Conservation (phyloP, 139 green algal species). For the Closterium sp. region DNA sequence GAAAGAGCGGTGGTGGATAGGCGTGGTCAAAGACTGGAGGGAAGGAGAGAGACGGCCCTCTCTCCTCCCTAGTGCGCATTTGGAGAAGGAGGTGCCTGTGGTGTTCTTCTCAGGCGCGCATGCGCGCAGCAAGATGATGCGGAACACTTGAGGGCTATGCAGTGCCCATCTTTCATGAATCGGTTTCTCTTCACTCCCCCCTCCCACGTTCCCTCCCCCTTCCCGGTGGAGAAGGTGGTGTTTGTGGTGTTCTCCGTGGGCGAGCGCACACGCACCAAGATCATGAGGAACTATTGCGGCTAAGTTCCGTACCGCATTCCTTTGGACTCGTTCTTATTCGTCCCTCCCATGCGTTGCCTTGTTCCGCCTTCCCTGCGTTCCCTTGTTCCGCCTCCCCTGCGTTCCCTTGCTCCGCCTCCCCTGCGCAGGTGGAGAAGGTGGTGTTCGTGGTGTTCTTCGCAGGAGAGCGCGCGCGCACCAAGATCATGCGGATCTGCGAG, state of each 20-base stretch:
- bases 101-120: slow-evolving; percentile 79
- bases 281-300: background rate
- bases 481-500: slow-evolving; percentile 94
- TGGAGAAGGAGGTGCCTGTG: too few relatives aligned
- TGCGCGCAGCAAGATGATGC: too few relatives aligned
- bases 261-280: slow-evolving; percentile 55
- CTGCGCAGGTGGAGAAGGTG: slow-evolving; percentile 67
- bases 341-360: background rate
- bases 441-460: slow-evolving; percentile 98
- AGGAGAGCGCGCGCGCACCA: slow-evolving; percentile 82
- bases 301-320: background rate
- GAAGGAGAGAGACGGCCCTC: too few relatives aligned
- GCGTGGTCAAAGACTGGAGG: too few relatives aligned
- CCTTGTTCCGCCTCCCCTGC: too few relatives aligned
- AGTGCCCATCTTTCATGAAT: background rate
- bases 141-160: too few relatives aligned
- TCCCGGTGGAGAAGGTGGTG: slow-evolving; percentile 75
- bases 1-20: too few relatives aligned
- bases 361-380: background rate
- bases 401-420: too few relatives aligned
- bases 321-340: background rate
- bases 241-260: slow-evolving; percentile 98
- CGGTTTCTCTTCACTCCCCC: background rate
- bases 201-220: background rate
- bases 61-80: too few relatives aligned